Base-by-base conservation (phyloP, 257 asterid species). In the Ilex asprella region DNA sequence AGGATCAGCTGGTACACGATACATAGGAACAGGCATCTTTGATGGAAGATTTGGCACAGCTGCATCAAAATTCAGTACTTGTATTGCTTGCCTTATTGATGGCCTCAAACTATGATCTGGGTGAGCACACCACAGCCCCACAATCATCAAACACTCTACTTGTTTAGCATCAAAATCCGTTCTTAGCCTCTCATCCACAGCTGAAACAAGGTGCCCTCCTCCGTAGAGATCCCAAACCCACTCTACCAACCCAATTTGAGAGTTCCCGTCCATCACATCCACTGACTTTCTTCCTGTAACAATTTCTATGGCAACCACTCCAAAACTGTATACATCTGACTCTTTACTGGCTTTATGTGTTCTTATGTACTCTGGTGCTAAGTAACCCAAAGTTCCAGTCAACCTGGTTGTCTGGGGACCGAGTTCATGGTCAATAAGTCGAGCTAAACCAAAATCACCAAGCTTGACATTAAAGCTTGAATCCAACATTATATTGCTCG, bases 391-490 rank as follows among this genome's bases (percentile, higher is more conserved):
- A 1, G 82, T 77, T 16, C 76, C 74, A 0, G 82, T 79, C 30
- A 73, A 15, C 0, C 76, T 79, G 0, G 76, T 73, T n/a, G 76
- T 73, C 39, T 67, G 71, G 4, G 71, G 76, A 21, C 72, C 76
- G 14, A 73, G 54, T 9, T 69, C 82, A 11, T 73, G 82, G 62
- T 77, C 79, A 71, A 73, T 66, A 10, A 77, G 59, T 61, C 74
- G 58, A 53, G 82, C 82, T 21, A 77, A 43, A 21, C 79, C 79
- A 39, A 77, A 77, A 73, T 77, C 82, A 1, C 82, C 82, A 2
- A 69, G 76, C 69, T 77, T 77, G 54, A 49, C 82, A 16, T 73
- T 77, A 27, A 69, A 77, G 58, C 61, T 66, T 6, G 76, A 62
- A 39, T 77, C 79, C 0, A 77, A 70, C 78, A 78, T 78, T 54